phyloP scores from a whole-genome alignment of 1,284 basidiomycete species.

The Marasmius sp. region DNA sequence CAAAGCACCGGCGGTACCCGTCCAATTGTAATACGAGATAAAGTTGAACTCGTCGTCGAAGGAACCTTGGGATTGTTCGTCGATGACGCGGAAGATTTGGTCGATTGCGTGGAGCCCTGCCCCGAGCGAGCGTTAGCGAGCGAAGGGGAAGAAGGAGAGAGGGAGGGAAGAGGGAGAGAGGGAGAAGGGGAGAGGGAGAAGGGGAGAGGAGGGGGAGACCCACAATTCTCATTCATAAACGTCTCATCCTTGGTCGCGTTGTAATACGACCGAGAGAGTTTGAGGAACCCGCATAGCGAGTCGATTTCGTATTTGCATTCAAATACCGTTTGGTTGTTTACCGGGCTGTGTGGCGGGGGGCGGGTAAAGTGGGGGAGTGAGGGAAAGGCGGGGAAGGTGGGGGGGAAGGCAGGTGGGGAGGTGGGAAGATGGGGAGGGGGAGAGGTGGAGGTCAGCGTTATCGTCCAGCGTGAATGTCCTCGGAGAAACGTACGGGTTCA shows the following conservation, averaged over 20 bases:
- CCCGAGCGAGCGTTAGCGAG: too few relatives aligned
- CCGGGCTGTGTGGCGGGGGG: too few relatives aligned
- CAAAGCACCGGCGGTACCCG: constrained; percentile 60
- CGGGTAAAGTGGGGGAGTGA: too few relatives aligned
- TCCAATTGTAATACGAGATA: constrained; percentile 79
- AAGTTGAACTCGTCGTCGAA: constrained; percentile 72
- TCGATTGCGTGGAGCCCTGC: constrained; percentile 69
- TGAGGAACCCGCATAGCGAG: constrained; percentile 74
- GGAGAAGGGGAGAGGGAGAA: too few relatives aligned
- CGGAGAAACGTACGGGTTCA: constrained; percentile 64
- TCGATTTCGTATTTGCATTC: constrained; percentile 84
- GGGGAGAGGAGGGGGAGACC: constrained; percentile 16
- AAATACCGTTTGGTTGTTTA: constrained; percentile 68
- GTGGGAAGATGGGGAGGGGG: too few relatives aligned
- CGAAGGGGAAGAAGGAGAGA: too few relatives aligned
- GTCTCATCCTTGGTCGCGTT: constrained; percentile 66
- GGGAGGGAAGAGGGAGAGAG: neutral
- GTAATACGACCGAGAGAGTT: constrained; percentile 73
- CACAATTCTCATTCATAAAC: constrained; percentile 71
- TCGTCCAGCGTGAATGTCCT: too few relatives aligned
- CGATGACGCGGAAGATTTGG: constrained; percentile 72
- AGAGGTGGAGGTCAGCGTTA: too few relatives aligned
- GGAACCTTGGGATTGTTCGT: constrained; percentile 72
- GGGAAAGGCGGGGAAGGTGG: too few relatives aligned
- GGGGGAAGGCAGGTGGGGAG: too few relatives aligned